These are phyloP conservation scores for Aureobasidium sp. DNA, from an alignment of 2,329 filamentous ascomycete species.

Conservation along the genomic window DNA sequence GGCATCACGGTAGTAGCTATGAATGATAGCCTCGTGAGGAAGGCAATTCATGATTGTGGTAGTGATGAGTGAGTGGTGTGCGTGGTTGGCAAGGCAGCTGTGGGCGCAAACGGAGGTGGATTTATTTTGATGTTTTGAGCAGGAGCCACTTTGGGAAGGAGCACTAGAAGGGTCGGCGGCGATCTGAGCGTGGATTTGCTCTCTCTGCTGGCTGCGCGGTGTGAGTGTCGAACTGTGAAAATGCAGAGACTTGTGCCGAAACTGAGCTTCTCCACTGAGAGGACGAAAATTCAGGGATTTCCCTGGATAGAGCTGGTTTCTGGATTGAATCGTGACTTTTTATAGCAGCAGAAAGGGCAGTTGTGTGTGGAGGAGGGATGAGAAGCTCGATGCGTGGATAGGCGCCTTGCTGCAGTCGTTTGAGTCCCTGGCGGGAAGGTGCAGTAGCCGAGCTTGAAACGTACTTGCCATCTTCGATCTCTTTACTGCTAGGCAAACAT, in stretches of 20 bases:
- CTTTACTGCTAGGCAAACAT: neutral
- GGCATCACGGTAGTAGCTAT: neutral
- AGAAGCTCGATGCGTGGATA: neutral
- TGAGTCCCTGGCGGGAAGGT: constrained; percentile 4
- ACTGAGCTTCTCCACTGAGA: neutral
- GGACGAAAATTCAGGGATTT: neutral
- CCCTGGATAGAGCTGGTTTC: neutral
- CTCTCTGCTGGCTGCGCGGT: neutral
- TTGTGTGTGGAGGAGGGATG: neutral
- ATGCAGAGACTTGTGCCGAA: neutral
- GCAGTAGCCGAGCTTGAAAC: neutral
- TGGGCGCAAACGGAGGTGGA: neutral
- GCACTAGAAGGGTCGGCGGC: neutral
- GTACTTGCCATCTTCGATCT: neutral
- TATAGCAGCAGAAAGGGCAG: neutral
- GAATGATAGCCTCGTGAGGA: neutral
- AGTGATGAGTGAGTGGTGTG: neutral
- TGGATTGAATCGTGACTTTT: neutral
- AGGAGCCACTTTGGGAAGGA: neutral
- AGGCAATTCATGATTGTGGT: neutral
- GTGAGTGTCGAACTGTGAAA: neutral
- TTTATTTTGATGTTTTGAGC: neutral
- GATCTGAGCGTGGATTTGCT: neutral
- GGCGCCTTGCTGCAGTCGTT: neutral
- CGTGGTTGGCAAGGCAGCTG: neutral